Percentiles rank a stretch among this genome's conserved stretches.
Evolutionary conservation across 169 alveolate species (phyloP).

Genomic region (Eimeria tenella): DNA sequence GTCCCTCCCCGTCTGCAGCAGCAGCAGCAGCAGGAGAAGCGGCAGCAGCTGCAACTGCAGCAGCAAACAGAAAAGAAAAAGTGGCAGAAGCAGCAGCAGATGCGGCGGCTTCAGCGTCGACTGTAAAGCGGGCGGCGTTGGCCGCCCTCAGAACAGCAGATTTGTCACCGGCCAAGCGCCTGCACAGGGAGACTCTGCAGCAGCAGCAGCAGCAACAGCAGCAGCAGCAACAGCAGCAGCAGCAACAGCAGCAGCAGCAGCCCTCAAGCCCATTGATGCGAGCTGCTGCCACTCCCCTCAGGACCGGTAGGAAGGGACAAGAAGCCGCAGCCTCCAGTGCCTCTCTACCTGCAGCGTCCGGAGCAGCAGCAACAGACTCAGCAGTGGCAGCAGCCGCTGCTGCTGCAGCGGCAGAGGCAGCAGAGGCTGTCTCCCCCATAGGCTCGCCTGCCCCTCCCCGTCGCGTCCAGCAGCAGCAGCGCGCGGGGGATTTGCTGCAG

Average conservation of each 20-base stretch:
- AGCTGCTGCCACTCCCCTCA: background rate
- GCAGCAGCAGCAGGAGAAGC: background rate
- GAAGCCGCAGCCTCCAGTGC: background rate
- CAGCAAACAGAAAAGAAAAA: constrained; percentile 4
- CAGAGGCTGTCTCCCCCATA: background rate
- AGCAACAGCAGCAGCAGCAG: background rate
- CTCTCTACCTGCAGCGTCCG: background rate
- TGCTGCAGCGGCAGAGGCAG: background rate
- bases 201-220: background rate
- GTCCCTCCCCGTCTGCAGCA: background rate
- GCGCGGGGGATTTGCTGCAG: background rate
- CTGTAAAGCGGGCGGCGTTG: constrained; percentile 23
- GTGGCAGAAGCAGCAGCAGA: constrained; percentile 13
- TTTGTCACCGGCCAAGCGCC: constrained; percentile 9
- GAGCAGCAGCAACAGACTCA: background rate
- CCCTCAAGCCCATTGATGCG: background rate
- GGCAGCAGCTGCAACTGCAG: background rate
- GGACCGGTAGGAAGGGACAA: background rate
- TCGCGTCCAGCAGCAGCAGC: constrained; percentile 46
- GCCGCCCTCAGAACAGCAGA: constrained; percentile 38
- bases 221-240: background rate
- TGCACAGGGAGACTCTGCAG: background rate
- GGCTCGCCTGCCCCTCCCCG: constrained; percentile 33
- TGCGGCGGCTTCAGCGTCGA: background rate
- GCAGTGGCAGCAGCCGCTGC: background rate